Evolutionary conservation across 192 early-diverging fungal genomes (phyloP).

Genomic region (Podila minutissima): DNA sequence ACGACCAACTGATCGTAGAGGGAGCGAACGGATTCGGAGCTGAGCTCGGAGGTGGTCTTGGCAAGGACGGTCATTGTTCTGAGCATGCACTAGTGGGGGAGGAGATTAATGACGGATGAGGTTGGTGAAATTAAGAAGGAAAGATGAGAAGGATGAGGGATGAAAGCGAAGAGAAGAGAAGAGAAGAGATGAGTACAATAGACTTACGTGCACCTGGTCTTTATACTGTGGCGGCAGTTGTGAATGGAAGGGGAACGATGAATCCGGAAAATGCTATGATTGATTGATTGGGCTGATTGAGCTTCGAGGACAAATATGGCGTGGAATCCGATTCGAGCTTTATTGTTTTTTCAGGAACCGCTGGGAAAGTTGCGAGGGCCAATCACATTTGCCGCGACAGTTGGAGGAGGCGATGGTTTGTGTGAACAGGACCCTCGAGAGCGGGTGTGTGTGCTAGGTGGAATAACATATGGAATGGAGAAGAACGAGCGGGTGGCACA

Average conservation of each 20-base stretch:
- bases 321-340: not conserved
- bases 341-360: not conserved
- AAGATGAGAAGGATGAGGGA: slow-evolving; percentile 4
- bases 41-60: slow-evolving; percentile 30
- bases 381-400: not conserved
- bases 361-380: slow-evolving; percentile 1
- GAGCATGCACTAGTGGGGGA: slow-evolving; percentile 29
- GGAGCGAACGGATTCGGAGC: slow-evolving; percentile 41
- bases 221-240: not conserved
- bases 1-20: slow-evolving; percentile 37
- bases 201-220: not conserved
- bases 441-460: too few relatives aligned
- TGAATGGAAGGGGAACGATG: not conserved
- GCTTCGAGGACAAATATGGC: not conserved
- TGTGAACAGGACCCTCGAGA: too few relatives aligned
- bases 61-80: slow-evolving; percentile 53
- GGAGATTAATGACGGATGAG: not conserved
- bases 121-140: not conserved
- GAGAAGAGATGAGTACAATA: not conserved
- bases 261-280: not conserved
- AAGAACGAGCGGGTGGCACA: too few relatives aligned
- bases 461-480: too few relatives aligned
- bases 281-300: not conserved
- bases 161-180: not conserved
- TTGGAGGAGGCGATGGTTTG: too few relatives aligned